Evolutionary conservation across 2,329 filamentous ascomycete genomes (phyloP), one percentile per base, ranked within the genome.

Genomic region (Chaetoscypha palmicola): DNA sequence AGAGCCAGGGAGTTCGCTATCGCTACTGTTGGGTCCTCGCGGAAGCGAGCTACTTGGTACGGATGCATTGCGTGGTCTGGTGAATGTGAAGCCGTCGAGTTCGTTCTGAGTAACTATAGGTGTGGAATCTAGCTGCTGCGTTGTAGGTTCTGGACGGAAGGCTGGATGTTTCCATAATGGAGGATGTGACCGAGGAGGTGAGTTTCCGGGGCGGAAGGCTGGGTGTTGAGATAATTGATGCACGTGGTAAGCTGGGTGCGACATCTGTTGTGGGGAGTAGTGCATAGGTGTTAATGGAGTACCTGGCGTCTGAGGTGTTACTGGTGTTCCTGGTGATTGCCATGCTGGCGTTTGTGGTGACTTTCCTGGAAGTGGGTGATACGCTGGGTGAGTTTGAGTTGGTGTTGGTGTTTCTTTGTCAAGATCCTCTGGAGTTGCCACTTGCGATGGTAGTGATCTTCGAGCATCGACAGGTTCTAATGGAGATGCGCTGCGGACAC

Each of bases 221-320:
- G 52, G 50, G 31, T 55, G 52, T 5, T 47, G 37, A 5, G 45
- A 46, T 12, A 55, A 21, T 41, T 50, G 41, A 21, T 48, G 46
- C 19, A 53, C 37, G 28, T 53, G 48, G 40, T 51, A 53, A 21
- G 48, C 49, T 4, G 52, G 51, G 28, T 55, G 51, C 11, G 43
- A 37, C 21, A 20, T 36, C 40, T 47, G 45, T 24, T 47, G 45
- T 31, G 35, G 37, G 20, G 45, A 43, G 23, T 46, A 37, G 32
- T 47, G 44, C 11, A 42, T 37, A 20, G 44, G 44, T 11, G 28
- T 41, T 33, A 50, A 38, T n/a, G 51, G 49, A 36, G 46, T 48
- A n/a, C 32, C 35, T 28, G 40, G 45, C 2, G 40, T 43, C 10
- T 28, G 36, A 11, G 36, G 37, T 5, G 43, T 34, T 3, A 40